Evolutionary conservation across 345 rosid species (phyloP).

Genomic region (Gynandropsis gynandra): DNA sequence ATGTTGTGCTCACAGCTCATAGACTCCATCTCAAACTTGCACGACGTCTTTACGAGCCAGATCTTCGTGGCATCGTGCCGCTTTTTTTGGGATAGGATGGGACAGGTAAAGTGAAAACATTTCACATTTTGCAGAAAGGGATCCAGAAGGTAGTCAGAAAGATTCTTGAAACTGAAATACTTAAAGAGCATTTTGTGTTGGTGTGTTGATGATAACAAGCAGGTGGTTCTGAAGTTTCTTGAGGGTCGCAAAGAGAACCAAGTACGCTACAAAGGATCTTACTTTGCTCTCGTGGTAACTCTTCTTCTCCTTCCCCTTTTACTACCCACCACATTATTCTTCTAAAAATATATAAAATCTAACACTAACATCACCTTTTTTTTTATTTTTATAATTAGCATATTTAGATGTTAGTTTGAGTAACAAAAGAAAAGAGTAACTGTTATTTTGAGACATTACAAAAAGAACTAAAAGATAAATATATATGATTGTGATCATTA

Average conservation of each 20-base stretch:
- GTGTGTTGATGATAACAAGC: neutral
- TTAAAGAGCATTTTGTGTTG: too few relatives aligned
- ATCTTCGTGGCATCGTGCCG: conserved; percentile 82
- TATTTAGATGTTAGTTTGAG: too few relatives aligned
- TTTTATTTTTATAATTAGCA: too few relatives aligned
- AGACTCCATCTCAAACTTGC: conserved; percentile 70
- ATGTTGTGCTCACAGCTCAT: conserved; percentile 54
- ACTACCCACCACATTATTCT: too few relatives aligned
- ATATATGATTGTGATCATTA: too few relatives aligned
- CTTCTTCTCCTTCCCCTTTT: neutral
- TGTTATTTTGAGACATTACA: too few relatives aligned
- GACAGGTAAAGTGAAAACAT: conserved; percentile 43
- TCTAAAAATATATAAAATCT: too few relatives aligned
- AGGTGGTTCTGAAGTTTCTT: conserved; percentile 86
- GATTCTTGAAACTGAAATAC: too few relatives aligned
- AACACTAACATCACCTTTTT: too few relatives aligned
- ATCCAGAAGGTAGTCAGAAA: neutral
- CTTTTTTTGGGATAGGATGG: conserved; percentile 94
- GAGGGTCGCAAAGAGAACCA: conserved; percentile 94
- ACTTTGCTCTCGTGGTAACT: conserved; percentile 81
- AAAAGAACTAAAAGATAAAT: too few relatives aligned
- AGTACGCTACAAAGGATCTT: conserved; percentile 88
- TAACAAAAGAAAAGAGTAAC: too few relatives aligned
- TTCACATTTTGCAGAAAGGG: neutral
- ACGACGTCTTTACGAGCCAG: conserved; percentile 63